These are phyloP conservation scores for Teunomyces kruisii DNA, from an alignment of 805 yeast genomes.

Conservation along the genomic window DNA sequence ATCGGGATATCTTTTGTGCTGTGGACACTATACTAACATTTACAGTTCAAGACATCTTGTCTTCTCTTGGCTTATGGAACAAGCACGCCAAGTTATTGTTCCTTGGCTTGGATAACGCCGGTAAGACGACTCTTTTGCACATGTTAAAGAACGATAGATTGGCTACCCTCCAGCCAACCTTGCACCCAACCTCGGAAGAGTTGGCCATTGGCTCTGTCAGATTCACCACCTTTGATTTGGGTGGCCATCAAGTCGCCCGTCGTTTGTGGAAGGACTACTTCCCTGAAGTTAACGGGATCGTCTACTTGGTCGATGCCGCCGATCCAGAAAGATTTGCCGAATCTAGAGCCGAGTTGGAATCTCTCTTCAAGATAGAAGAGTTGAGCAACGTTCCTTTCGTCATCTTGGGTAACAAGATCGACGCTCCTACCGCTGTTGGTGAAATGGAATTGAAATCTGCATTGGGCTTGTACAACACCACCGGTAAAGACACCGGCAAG, in stretches of 20 bases:
- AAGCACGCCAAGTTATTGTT: slow-evolving; percentile 49
- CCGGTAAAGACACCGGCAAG: slow-evolving; percentile 75
- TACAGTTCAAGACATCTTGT: slow-evolving; percentile 44
- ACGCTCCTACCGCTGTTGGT: slow-evolving; percentile 88
- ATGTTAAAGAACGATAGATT: slow-evolving; percentile 83
- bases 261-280: slow-evolving; percentile 99
- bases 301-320: slow-evolving; percentile 94
- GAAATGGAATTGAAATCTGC: slow-evolving; percentile 93
- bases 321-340: slow-evolving; percentile 94
- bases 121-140: slow-evolving; percentile 47
- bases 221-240: slow-evolving; percentile 97
- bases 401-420: slow-evolving; percentile 95
- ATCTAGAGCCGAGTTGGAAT: slow-evolving; percentile 92
- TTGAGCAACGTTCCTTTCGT: slow-evolving; percentile 86
- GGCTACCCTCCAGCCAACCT: slow-evolving; percentile 96
- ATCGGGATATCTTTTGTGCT: neutral
- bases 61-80: slow-evolving; percentile 49
- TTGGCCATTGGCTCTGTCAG: slow-evolving; percentile 93
- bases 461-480: slow-evolving; percentile 81
- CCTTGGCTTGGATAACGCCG: slow-evolving; percentile 49
- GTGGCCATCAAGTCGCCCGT: slow-evolving; percentile 99
- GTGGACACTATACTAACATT: slow-evolving; percentile 16
- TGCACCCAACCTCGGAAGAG: slow-evolving; percentile 98
- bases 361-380: slow-evolving; percentile 90
- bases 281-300: slow-evolving; percentile 99